A percentile compares a stretch with the other conserved stretches of the same genome.
phyloP scores from a whole-genome alignment of 192 early-diverging fungal species.

The Coemansia sp. region DNA sequence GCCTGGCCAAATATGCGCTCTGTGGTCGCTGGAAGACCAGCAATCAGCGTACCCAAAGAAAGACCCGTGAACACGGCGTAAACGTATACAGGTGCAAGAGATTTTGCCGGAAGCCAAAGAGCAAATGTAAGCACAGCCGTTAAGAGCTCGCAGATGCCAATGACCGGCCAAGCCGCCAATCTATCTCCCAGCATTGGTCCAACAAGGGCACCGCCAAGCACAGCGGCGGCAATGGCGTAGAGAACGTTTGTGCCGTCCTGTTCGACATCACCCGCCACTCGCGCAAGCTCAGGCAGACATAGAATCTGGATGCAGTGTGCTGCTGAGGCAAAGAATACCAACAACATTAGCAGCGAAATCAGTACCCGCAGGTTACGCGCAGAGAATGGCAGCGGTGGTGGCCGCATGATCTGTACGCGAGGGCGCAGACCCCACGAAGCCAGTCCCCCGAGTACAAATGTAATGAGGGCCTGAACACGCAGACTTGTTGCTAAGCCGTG shows the following conservation, averaged over 20 bases:
- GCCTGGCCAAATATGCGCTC: slow-evolving; percentile 34
- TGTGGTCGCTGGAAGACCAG: slow-evolving; percentile 15
- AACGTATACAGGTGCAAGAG: slow-evolving; percentile 16
- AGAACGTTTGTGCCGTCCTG: slow-evolving; percentile 9
- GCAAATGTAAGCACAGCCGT: slow-evolving; percentile 26
- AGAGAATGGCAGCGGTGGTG: background rate
- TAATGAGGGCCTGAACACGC: slow-evolving; percentile 23
- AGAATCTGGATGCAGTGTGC: slow-evolving; percentile 24
- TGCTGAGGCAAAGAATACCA: slow-evolving; percentile 17
- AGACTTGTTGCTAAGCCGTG: slow-evolving; percentile 37
- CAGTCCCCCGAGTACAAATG: slow-evolving; percentile 8
- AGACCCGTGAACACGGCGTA: slow-evolving; percentile 29
- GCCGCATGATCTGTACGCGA: slow-evolving; percentile 1
- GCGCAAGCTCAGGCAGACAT: slow-evolving; percentile 30
- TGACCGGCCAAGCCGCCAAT: slow-evolving; percentile 10
- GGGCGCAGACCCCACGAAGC: slow-evolving; percentile 19
- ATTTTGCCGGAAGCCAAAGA: slow-evolving; percentile 15
- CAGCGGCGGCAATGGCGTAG: slow-evolving; percentile 19
- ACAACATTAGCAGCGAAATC: slow-evolving; percentile 15
- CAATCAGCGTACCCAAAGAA: slow-evolving; percentile 13
- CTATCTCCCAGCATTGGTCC: slow-evolving; percentile 18
- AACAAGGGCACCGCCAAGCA: slow-evolving; percentile 7
- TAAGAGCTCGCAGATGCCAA: slow-evolving; percentile 21
- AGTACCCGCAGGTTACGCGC: slow-evolving; percentile 10
- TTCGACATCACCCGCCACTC: background rate